These are phyloP conservation scores for Wickerhamomyces sydowiorum DNA, from an alignment of 805 yeast species.

Conservation along the genomic window DNA sequence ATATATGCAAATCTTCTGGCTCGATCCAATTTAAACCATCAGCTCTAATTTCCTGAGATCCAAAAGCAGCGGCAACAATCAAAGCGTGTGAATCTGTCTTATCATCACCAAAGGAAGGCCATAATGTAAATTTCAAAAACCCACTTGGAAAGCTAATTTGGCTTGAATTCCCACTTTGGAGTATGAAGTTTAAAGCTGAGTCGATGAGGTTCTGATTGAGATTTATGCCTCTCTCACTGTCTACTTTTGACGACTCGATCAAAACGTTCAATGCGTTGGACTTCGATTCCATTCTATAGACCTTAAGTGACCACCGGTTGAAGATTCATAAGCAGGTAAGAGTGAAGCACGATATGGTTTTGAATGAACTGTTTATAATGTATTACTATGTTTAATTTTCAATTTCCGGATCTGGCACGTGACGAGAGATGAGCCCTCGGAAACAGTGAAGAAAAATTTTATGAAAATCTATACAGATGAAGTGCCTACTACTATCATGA, in stretches of 20 bases:
- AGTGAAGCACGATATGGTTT: too few species aligned
- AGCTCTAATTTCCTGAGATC: neutral
- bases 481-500: too few species aligned
- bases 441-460: conserved; percentile 1
- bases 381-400: too few species aligned
- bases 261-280: too few species aligned
- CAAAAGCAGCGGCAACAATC: neutral
- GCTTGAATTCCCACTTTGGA: neutral
- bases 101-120: neutral
- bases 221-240: too few species aligned
- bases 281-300: too few species aligned
- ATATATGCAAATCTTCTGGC: conserved; percentile 2
- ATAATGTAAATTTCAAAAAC: neutral
- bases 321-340: too few species aligned
- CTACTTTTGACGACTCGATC: too few species aligned
- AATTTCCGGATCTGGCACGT: too few species aligned
- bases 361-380: too few species aligned
- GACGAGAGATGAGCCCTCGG: too few species aligned
- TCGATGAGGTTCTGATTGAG: neutral
- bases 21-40: neutral
- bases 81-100: neutral
- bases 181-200: neutral
- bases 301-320: too few species aligned
- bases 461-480: neutral
- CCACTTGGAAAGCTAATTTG: neutral